phyloP scores from a whole-genome alignment of 768 basidiomycete genomes.

The Russula olivacea region DNA sequence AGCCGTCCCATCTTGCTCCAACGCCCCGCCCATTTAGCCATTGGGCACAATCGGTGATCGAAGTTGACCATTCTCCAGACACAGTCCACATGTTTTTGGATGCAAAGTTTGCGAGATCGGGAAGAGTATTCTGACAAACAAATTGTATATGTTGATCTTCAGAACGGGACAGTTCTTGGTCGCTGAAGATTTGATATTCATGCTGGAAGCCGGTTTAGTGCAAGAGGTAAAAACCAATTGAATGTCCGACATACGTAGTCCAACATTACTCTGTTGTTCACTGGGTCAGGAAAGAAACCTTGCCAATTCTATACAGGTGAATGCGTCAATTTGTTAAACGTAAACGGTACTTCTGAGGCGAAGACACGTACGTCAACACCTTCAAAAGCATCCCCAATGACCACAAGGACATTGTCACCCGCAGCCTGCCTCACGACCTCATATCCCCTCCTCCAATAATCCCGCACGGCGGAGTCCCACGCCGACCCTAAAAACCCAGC shows the following conservation, averaged over 20 bases:
- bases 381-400: conserved; percentile 69
- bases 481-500: conserved; percentile 45
- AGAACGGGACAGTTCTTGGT: conserved; percentile 47
- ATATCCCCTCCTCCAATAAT: conserved; percentile 60
- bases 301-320: conserved; percentile 45
- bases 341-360: not conserved
- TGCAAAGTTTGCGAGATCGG: conserved; percentile 43
- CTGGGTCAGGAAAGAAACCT: conserved; percentile 49
- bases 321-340: not conserved
- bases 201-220: conserved; percentile 38
- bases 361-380: conserved; percentile 43
- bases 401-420: conserved; percentile 47
- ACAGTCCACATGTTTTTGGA: conserved; percentile 63
- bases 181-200: conserved; percentile 69
- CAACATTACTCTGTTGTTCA: conserved; percentile 56
- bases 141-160: conserved; percentile 56
- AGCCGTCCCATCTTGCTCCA: conserved; percentile 66
- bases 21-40: conserved; percentile 76
- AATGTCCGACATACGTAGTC: conserved; percentile 46
- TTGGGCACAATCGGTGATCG: conserved; percentile 65
- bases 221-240: not conserved
- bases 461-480: conserved; percentile 41
- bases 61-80: conserved; percentile 75
- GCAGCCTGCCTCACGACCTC: conserved; percentile 46
- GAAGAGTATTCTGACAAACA: conserved; percentile 46